Percentiles rank a stretch among this genome's conserved stretches.
Conservation (phyloP, 352 stramenopile genomes). For the Blastocystis sp. region DNA sequence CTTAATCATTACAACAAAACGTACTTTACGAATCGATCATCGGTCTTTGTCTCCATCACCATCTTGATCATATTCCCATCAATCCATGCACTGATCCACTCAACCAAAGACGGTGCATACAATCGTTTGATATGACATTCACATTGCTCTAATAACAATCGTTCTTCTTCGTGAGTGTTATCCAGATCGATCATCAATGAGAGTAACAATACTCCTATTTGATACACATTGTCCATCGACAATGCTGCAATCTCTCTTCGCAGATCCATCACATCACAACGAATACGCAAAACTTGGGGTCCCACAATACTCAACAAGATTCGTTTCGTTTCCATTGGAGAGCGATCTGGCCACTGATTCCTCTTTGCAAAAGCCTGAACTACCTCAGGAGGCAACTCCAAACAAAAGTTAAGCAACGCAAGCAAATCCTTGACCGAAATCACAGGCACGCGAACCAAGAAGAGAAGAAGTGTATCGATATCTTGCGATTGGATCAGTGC, state of each 20-base stretch:
- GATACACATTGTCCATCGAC: constrained; percentile 9
- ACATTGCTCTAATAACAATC: neutral
- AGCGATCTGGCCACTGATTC: neutral
- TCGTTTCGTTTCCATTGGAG: neutral
- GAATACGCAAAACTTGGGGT: neutral
- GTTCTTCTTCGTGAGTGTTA: neutral
- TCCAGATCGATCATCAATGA: constrained; percentile 20
- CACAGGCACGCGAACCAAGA: neutral
- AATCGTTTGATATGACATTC: neutral
- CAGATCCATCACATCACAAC: neutral
- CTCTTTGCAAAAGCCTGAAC: neutral
- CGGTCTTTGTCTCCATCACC: constrained; percentile 5
- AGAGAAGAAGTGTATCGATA: constrained; percentile 15
- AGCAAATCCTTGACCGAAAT: constrained; percentile 8
- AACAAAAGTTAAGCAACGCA: neutral
- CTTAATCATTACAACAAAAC: neutral
- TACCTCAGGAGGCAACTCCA: neutral
- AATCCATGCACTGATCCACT: neutral
- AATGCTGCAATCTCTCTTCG: neutral
- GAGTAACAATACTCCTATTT: neutral
- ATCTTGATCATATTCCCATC: constrained; percentile 15
- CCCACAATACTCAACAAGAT: neutral
- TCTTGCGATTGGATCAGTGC: neutral
- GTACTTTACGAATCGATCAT: constrained; percentile 12
- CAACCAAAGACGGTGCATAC: neutral